Conservation (phyloP, 2,329 filamentous ascomycete species). For the Colletotrichum sp. region DNA sequence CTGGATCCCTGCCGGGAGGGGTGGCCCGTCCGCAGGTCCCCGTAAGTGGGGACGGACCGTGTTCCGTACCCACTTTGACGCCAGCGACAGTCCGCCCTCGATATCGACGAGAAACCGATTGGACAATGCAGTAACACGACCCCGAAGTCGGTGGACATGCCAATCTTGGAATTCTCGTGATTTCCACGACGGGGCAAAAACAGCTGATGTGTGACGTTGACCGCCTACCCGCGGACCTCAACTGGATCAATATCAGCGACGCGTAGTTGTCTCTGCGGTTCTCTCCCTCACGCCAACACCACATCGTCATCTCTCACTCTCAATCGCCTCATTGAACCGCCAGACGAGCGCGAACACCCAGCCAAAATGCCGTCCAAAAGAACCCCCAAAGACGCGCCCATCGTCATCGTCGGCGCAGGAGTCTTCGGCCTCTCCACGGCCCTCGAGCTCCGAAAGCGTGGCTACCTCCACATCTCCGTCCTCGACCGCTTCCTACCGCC, state of each 20-base stretch:
- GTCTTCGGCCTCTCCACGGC: conserved; percentile 35
- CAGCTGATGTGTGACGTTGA: background rate
- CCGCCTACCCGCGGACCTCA: background rate
- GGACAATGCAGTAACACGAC: background rate
- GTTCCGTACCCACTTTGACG: background rate
- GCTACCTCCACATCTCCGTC: conserved; percentile 38
- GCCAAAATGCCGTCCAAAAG: background rate
- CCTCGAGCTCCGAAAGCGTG: conserved; percentile 27
- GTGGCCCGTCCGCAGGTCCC: background rate
- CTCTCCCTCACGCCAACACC: fast-evolving
- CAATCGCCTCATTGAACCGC: fast-evolving
- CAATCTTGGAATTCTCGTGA: background rate
- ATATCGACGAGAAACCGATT: background rate
- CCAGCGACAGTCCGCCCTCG: background rate
- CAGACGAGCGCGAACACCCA: background rate
- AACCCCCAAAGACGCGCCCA: conserved; percentile 21
- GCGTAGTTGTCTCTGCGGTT: fast-evolving
- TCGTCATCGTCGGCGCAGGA: conserved; percentile 34
- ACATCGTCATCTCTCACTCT: fast-evolving
- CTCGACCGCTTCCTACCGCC: conserved; percentile 40
- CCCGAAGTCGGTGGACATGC: background rate
- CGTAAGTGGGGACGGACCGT: background rate
- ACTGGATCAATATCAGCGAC: background rate
- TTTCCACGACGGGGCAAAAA: background rate
- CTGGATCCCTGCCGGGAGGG: background rate